phyloP scores from a whole-genome alignment of 2,329 filamentous ascomycete genomes.

The Hypoxylon sp. region DNA sequence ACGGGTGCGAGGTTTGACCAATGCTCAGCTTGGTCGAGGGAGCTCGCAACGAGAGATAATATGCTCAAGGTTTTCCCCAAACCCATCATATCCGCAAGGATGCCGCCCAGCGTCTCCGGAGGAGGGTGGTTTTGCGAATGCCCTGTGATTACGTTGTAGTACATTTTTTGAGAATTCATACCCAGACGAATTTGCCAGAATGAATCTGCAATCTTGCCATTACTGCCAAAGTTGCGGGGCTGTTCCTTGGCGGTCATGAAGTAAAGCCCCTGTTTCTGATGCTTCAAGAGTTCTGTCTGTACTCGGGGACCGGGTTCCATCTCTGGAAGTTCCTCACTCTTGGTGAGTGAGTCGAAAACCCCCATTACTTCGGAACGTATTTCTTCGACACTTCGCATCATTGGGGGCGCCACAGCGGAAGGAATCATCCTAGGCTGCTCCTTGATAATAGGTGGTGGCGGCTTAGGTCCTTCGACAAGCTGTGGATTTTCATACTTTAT shows the following conservation, averaged over 20 bases:
- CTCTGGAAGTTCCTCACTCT: constrained; percentile 80
- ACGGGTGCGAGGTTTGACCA: constrained; percentile 72
- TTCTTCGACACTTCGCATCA: constrained; percentile 82
- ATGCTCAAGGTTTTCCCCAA: constrained; percentile 91
- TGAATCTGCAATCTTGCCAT: constrained; percentile 74
- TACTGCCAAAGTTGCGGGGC: constrained; percentile 70
- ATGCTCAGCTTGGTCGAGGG: constrained; percentile 70
- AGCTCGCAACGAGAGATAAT: constrained; percentile 80
- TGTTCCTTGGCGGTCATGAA: constrained; percentile 88
- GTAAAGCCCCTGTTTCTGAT: constrained; percentile 90
- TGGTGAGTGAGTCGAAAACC: constrained; percentile 88
- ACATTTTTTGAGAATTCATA: constrained; percentile 69
- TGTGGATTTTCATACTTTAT: constrained; percentile 85
- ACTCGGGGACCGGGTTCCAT: constrained; percentile 76
- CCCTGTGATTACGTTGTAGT: constrained; percentile 89
- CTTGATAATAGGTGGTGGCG: constrained; percentile 57
- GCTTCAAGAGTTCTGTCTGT: constrained; percentile 78
- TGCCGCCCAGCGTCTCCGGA: constrained; percentile 77
- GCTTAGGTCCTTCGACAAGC: constrained; percentile 63
- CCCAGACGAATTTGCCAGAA: constrained; percentile 79
- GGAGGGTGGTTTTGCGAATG: constrained; percentile 72
- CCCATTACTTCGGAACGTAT: constrained; percentile 86
- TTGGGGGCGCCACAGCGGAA: constrained; percentile 49
- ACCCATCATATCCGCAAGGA: constrained; percentile 90
- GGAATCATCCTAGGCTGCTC: constrained; percentile 51